Percentiles rank a stretch among this genome's conserved stretches.
Conservation (phyloP, 1,284 basidiomycete species). For the Papiliotrema fonsecae region DNA sequence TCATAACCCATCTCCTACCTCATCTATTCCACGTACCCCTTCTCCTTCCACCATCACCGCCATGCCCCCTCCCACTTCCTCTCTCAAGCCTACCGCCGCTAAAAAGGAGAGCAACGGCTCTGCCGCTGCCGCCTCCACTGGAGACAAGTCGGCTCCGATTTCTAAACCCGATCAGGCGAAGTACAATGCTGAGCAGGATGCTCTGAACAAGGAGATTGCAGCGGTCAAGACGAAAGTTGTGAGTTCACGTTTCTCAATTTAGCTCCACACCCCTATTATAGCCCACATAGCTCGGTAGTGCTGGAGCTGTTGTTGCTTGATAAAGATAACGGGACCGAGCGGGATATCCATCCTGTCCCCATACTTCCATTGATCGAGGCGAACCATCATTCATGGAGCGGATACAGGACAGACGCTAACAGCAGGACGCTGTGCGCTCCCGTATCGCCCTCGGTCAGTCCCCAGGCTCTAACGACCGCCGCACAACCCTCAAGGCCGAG, state of each 20-base stretch:
- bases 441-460: conserved; percentile 66
- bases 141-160: conserved; percentile 52
- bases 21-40: background rate
- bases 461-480: conserved; percentile 54
- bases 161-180: conserved; percentile 71
- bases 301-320: too few relatives aligned
- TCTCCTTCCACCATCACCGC: conserved; percentile 1
- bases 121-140: conserved; percentile 50
- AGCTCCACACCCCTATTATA: background rate
- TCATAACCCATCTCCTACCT: background rate
- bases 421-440: conserved; percentile 68
- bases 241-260: conserved; percentile 42
- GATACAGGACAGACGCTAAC: too few relatives aligned
- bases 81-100: conserved; percentile 34
- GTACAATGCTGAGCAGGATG: conserved; percentile 78
- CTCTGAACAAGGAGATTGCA: conserved; percentile 76
- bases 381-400: too few relatives aligned
- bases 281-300: too few relatives aligned
- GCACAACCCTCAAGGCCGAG: conserved; percentile 71
- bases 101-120: conserved; percentile 43
- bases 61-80: conserved; percentile 46
- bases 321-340: too few relatives aligned
- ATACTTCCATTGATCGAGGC: too few relatives aligned
- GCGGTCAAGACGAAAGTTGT: conserved; percentile 72
- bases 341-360: too few relatives aligned